A percentile compares a stretch with the other conserved stretches of the same genome.
phyloP scores from a whole-genome alignment of 805 yeast species.

The Pichia paraexigua region DNA sequence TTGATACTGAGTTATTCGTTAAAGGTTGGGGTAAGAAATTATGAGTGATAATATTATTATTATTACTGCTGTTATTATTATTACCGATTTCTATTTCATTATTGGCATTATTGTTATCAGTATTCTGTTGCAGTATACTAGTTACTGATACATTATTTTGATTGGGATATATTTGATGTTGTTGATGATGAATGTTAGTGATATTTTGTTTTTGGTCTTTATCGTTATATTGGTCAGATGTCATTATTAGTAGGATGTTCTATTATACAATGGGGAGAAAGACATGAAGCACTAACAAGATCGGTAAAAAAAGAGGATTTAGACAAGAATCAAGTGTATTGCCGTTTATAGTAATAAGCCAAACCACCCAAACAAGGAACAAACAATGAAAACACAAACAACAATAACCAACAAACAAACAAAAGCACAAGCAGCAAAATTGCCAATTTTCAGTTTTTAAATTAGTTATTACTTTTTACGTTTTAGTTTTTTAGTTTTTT shows the following conservation, averaged over 20 bases:
- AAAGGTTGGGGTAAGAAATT: not conserved
- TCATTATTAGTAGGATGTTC: not conserved
- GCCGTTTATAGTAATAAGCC: not conserved
- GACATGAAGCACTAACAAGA: not conserved
- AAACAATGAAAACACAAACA: no score
- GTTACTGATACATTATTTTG: not conserved
- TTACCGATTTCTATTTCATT: not conserved
- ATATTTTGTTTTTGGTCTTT: not conserved
- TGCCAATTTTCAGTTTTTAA: no score
- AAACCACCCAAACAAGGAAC: no score
- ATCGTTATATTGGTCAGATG: not conserved
- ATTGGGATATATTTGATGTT: not conserved
- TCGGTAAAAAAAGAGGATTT: not conserved
- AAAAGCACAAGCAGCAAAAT: no score
- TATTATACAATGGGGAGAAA: not conserved
- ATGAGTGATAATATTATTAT: not conserved
- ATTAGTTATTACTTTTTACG: no score
- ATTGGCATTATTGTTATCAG: not conserved
- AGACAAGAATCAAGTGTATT: not conserved
- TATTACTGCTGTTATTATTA: not conserved
- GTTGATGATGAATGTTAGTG: not conserved
- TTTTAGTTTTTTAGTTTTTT: no score
- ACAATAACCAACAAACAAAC: not conserved
- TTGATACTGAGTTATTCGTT: not conserved
- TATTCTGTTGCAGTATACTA: not conserved